Base-by-base conservation (phyloP, 1,284 basidiomycete species). In the Rhizopogon hawkerae region DNA sequence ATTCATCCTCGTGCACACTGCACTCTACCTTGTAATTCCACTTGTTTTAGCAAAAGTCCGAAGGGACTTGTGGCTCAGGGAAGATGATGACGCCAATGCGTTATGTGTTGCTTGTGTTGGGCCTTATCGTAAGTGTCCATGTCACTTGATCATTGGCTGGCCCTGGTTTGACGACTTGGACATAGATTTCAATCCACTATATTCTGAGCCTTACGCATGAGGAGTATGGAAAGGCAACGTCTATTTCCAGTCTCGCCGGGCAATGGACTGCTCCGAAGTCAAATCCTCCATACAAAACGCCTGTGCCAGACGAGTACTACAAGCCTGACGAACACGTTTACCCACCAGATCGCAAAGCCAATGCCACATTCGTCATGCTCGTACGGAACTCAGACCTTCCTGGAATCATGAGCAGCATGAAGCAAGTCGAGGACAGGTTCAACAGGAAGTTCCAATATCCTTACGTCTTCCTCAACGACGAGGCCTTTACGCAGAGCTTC, bases 401-500 rank as follows among this genome's bases (percentile, higher is more conserved):
- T 56, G 83, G 83, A 2, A 79, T 92, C 53, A 68, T 86, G 48
- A 75, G 65, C 54, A 89, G 84, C 62, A 76, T 89, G 70, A 85
- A 84, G 63, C 85, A 88, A 64, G 75, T 85, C 66, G 86, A 89
- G 65, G 85, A 89, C 60, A 75, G 84, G 35, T 88, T 92, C 74
- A 93, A 93, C 72, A 83, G 83, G 61, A 85, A 87, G 65, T 90
- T 84, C 59, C 69, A 78, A 38, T 94, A 93, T 65, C 88, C 89
- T 23, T 93, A 89, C 60, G 83, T 91, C 35, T 89, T 94, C 68
- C 71, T 94, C 50, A 93, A 93, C 60, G 90, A 94, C 43, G 74
- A 85, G 51, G 75, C 76, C 0, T 94, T 93, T 63, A 73, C 78
- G 3, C 84, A 89, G 3, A 75, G 79, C 23, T 93, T 93, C 69